phyloP scores from a whole-genome alignment of 2,329 filamentous ascomycete genomes.

The Fusarium sp. region DNA sequence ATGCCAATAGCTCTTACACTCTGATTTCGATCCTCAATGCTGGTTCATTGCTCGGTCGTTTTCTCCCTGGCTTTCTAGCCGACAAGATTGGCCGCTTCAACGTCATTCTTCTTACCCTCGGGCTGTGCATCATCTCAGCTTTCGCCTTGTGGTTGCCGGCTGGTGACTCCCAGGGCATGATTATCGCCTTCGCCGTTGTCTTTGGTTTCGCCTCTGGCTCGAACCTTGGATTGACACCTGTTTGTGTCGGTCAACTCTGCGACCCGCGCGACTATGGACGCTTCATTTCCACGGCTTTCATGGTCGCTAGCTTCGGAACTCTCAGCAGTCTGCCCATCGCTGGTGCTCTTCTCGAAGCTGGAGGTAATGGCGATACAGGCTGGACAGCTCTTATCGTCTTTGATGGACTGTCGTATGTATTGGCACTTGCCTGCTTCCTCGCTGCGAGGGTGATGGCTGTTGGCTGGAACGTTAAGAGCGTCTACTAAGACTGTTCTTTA shows the following conservation, averaged over 20 bases:
- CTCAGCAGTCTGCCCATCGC: constrained; percentile 60
- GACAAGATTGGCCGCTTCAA: constrained; percentile 86
- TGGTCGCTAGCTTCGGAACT: constrained; percentile 78
- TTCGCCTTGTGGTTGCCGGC: constrained; percentile 78
- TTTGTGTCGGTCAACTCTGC: constrained; percentile 85
- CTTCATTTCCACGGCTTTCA: constrained; percentile 81
- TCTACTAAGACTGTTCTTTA: constrained; percentile 21
- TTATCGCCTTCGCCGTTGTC: constrained; percentile 74
- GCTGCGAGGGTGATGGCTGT: constrained; percentile 33
- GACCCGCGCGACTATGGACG: constrained; percentile 79
- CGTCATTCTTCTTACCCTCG: constrained; percentile 75
- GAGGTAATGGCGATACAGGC: constrained; percentile 42
- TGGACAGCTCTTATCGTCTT: constrained; percentile 55
- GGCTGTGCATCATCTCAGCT: constrained; percentile 63
- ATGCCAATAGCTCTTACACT: constrained; percentile 64
- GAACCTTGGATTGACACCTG: constrained; percentile 81
- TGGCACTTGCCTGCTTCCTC: constrained; percentile 35
- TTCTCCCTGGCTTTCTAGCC: constrained; percentile 78
- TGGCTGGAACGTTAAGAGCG: constrained; percentile 31
- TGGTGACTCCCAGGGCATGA: constrained; percentile 62
- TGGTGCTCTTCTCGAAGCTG: constrained; percentile 51
- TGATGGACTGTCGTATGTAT: constrained; percentile 47
- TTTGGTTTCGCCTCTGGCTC: constrained; percentile 85
- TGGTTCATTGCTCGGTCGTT: constrained; percentile 80
- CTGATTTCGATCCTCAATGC: constrained; percentile 85